Percentiles rank a stretch among this genome's conserved stretches.
Evolutionary conservation across 176 grass and related monocot genomes (phyloP).

Genomic region (Oryza brachyantha): DNA sequence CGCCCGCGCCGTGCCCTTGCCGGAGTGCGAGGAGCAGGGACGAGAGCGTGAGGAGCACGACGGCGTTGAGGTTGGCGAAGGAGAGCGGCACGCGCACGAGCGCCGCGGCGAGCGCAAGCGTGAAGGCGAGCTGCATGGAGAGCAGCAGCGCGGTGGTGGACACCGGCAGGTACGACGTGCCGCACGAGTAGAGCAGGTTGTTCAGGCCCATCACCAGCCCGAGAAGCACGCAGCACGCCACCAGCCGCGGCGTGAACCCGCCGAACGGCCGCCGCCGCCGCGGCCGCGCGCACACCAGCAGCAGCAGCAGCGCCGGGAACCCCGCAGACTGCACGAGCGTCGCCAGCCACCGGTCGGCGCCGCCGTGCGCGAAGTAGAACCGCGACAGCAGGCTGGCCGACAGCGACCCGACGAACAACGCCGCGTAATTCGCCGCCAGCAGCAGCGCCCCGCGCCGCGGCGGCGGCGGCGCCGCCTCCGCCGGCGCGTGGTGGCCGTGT

Average conservation of each 20-base stretch:
- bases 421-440: background rate
- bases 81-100: slow-evolving; percentile 36
- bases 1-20: background rate
- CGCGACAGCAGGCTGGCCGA: slow-evolving; percentile 29
- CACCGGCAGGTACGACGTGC: slow-evolving; percentile 45
- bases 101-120: slow-evolving; percentile 33
- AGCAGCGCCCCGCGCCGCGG: slow-evolving; percentile 1
- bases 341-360: slow-evolving; percentile 45
- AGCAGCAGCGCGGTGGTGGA: slow-evolving; percentile 50
- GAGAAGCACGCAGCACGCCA: slow-evolving; percentile 27
- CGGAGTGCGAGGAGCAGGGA: slow-evolving; percentile 29
- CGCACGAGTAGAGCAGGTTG: slow-evolving; percentile 48
- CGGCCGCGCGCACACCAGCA: slow-evolving; percentile 2
- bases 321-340: slow-evolving; percentile 51
- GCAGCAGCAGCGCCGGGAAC: slow-evolving; percentile 32
- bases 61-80: slow-evolving; percentile 36
- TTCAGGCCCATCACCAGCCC: slow-evolving; percentile 51
- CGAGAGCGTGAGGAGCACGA: slow-evolving; percentile 35
- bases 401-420: slow-evolving; percentile 10
- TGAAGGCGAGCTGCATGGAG: slow-evolving; percentile 54
- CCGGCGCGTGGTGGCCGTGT: background rate
- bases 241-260: slow-evolving; percentile 38
- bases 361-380: slow-evolving; percentile 50
- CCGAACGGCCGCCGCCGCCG: background rate
- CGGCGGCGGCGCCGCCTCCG: too few relatives aligned